phyloP scores from a whole-genome alignment of 2,329 filamentous ascomycete species.

The Penicillium sp. region DNA sequence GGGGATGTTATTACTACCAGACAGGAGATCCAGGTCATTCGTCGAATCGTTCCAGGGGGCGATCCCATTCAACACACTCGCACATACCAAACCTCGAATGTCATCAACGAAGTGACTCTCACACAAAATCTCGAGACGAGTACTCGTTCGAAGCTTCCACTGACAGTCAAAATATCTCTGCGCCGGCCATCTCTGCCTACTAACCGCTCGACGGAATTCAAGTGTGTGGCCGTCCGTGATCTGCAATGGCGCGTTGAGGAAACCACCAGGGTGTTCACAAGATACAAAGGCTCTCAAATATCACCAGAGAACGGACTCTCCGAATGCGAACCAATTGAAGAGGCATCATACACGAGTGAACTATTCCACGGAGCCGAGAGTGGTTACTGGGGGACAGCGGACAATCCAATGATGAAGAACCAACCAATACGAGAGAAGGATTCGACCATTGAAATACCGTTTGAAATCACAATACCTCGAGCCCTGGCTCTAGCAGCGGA shows the following conservation, averaged over 20 bases:
- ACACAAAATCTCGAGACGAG: conserved; percentile 1
- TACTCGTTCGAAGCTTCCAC: conserved; percentile 1
- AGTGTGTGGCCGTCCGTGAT: conserved; percentile 8
- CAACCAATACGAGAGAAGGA: conserved; percentile 2
- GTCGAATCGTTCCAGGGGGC: conserved; percentile 7
- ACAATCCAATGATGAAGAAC: conserved; percentile 4
- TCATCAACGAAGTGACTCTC: conserved; percentile 9
- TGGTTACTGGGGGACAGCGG: conserved; percentile 13
- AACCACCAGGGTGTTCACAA: conserved; percentile 8
- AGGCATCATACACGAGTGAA: conserved; percentile 3
- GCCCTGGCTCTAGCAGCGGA: neutral
- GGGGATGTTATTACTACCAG: neutral
- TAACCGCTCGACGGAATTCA: conserved; percentile 11
- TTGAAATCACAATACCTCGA: conserved; percentile 8
- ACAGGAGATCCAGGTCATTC: conserved; percentile 5
- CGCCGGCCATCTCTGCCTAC: conserved; percentile 20
- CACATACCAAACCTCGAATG: conserved; percentile 7
- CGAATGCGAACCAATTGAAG: neutral
- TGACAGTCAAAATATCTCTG: conserved; percentile 25
- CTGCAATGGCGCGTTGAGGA: conserved; percentile 18
- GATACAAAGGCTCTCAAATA: neutral
- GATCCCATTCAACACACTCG: conserved; percentile 11
- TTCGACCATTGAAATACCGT: conserved; percentile 5
- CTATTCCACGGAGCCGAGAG: conserved; percentile 9
- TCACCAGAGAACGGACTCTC: neutral